These are phyloP conservation scores for Penicillium herquei DNA, from an alignment of 495 filamentous ascomycete genomes.

Conservation along the genomic window DNA sequence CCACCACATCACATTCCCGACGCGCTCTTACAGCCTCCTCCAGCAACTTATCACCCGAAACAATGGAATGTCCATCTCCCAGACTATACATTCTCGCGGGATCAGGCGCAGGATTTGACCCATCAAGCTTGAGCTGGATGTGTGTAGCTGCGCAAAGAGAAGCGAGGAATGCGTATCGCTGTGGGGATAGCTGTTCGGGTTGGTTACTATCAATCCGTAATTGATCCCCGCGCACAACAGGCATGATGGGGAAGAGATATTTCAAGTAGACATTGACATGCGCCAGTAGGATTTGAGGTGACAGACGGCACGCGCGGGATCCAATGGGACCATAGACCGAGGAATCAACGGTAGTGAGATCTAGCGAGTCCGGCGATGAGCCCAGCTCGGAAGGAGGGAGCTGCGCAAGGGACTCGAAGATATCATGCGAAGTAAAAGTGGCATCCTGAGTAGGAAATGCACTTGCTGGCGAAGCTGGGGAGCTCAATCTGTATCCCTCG, in stretches of 20 bases:
- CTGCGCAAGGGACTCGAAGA: conserved; percentile 28
- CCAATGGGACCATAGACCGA: conserved; percentile 18
- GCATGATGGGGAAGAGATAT: conserved; percentile 80
- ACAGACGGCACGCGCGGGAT: conserved; percentile 28
- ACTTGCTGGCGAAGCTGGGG: conserved; percentile 28
- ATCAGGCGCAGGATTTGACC: conserved; percentile 51
- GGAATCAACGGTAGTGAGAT: conserved; percentile 31
- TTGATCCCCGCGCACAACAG: conserved; percentile 68
- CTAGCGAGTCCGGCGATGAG: conserved; percentile 41
- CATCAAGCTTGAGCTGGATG: conserved; percentile 68
- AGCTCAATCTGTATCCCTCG: conserved; percentile 22
- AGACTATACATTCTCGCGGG: conserved; percentile 49
- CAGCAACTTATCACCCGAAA: conserved; percentile 55
- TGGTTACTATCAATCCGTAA: conserved; percentile 65
- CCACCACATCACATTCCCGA: conserved; percentile 71
- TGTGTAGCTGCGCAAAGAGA: conserved; percentile 81
- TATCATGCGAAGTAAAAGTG: conserved; percentile 23
- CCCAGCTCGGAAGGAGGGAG: conserved; percentile 35
- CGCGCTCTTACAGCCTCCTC: conserved; percentile 74
- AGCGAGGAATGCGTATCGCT: conserved; percentile 75
- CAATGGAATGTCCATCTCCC: conserved; percentile 47
- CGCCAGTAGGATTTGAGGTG: conserved; percentile 37
- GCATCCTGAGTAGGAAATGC: conserved; percentile 23
- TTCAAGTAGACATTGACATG: conserved; percentile 48
- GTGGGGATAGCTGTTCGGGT: conserved; percentile 54